phyloP scores from a whole-genome alignment of 2,329 filamentous ascomycete species.

The Aspergillus sp. region DNA sequence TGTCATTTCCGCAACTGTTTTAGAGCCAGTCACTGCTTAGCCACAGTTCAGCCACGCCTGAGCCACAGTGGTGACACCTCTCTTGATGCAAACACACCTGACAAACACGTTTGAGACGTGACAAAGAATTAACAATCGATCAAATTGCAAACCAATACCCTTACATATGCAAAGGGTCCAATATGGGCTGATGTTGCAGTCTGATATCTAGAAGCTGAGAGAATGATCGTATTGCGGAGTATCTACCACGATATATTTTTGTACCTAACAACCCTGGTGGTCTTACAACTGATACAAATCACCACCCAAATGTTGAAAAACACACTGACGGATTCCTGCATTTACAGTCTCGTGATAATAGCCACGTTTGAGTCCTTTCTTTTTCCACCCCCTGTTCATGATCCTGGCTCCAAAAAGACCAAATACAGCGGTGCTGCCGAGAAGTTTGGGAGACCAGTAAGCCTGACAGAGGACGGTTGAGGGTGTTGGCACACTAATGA shows the following conservation, averaged over 20 bases:
- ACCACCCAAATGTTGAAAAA: background rate
- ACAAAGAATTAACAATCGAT: background rate
- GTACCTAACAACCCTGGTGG: too few relatives aligned
- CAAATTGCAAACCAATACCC: background rate
- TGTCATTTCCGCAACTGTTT: background rate
- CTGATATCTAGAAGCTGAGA: background rate
- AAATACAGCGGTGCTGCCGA: background rate
- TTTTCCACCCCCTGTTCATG: background rate
- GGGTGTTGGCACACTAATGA: background rate
- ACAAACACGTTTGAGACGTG: background rate
- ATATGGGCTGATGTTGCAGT: background rate
- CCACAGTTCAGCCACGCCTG: conserved; percentile 12
- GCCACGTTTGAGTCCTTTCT: background rate
- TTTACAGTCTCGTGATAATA: background rate
- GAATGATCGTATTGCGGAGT: background rate
- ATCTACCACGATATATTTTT: too few relatives aligned
- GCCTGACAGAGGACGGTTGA: background rate
- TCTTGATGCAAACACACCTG: background rate
- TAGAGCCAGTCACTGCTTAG: conserved; percentile 2
- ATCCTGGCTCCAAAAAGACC: background rate
- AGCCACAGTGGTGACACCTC: background rate
- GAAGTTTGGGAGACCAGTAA: background rate
- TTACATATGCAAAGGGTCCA: background rate
- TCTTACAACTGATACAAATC: background rate
- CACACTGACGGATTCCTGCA: background rate